These are phyloP conservation scores for Elsinoe arachidis DNA, from an alignment of 2,329 filamentous ascomycete species.

Conservation along the genomic window DNA sequence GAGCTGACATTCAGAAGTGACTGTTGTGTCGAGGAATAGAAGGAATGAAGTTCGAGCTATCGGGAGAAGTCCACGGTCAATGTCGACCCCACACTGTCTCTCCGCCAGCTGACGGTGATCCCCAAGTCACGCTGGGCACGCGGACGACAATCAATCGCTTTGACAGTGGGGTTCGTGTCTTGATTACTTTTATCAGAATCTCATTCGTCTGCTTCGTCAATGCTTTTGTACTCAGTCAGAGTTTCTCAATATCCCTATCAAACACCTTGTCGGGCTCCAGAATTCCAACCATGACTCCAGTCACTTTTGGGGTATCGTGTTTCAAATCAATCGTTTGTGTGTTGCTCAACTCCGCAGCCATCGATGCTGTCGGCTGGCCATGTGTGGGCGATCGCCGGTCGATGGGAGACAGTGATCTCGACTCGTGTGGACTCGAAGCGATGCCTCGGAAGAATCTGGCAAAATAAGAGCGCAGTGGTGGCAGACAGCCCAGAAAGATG, in stretches of 20 bases:
- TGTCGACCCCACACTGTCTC: too few relatives aligned
- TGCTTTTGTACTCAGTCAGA: too few relatives aligned
- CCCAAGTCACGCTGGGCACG: too few relatives aligned
- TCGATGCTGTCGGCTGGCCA: not conserved
- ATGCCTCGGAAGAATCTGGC: not conserved
- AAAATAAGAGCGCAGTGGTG: constrained; percentile 7
- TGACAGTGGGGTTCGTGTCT: too few relatives aligned
- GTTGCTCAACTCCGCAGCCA: not conserved
- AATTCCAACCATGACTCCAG: not conserved
- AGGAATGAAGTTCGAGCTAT: too few relatives aligned
- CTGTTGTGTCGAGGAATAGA: too few relatives aligned
- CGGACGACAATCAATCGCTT: too few relatives aligned
- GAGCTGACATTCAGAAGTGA: too few relatives aligned
- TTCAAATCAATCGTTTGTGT: not conserved
- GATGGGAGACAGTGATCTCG: not conserved
- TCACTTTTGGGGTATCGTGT: not conserved
- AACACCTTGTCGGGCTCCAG: not conserved
- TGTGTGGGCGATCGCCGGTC: not conserved
- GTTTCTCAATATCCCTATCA: not conserved
- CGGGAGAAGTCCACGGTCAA: too few relatives aligned
- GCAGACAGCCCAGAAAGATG: constrained; percentile 8
- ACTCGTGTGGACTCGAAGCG: not conserved
- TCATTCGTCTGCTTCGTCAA: too few relatives aligned
- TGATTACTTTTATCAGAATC: too few relatives aligned
- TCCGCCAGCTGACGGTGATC: too few relatives aligned